Evolutionary conservation across 2,329 filamentous ascomycete species (phyloP).

Genomic region (Fusarium cyanostomum): DNA sequence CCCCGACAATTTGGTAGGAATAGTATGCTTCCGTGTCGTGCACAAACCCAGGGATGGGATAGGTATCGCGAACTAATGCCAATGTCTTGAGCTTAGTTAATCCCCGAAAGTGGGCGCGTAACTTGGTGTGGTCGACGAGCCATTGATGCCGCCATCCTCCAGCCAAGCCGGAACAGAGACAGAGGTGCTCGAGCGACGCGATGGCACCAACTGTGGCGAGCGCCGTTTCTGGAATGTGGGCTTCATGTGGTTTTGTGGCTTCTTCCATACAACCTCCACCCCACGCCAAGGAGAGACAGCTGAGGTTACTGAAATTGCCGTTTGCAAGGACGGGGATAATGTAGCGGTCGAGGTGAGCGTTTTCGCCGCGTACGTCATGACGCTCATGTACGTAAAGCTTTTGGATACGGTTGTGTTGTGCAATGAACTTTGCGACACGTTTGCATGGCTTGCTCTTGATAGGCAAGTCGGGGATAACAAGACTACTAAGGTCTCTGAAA

Average conservation of each 20-base stretch:
- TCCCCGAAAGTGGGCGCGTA: neutral
- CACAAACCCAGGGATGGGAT: neutral
- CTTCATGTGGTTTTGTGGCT: neutral
- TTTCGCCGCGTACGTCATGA: accelerated
- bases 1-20: neutral
- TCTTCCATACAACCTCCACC: no score
- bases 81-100: slow-evolving; percentile 13
- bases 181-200: slow-evolving; percentile 22
- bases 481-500: slow-evolving; percentile 13
- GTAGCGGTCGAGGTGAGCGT: neutral
- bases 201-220: slow-evolving; percentile 3
- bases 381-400: slow-evolving; percentile 11
- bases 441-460: neutral
- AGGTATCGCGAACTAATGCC: slow-evolving; percentile 15
- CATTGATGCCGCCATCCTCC: neutral
- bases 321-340: slow-evolving; percentile 15
- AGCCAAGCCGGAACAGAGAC: slow-evolving; percentile 2
- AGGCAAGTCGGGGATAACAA: neutral
- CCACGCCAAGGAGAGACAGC: slow-evolving; percentile 20
- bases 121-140: slow-evolving; percentile 9
- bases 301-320: slow-evolving; percentile 2
- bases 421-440: slow-evolving; percentile 7
- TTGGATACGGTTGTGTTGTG: neutral
- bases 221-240: neutral
- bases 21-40: slow-evolving; percentile 6